Evolutionary conservation across 148 eudicot species (phyloP), one percentile per base, ranked within the genome.

Genomic region (Heliamphora exappendiculata): DNA sequence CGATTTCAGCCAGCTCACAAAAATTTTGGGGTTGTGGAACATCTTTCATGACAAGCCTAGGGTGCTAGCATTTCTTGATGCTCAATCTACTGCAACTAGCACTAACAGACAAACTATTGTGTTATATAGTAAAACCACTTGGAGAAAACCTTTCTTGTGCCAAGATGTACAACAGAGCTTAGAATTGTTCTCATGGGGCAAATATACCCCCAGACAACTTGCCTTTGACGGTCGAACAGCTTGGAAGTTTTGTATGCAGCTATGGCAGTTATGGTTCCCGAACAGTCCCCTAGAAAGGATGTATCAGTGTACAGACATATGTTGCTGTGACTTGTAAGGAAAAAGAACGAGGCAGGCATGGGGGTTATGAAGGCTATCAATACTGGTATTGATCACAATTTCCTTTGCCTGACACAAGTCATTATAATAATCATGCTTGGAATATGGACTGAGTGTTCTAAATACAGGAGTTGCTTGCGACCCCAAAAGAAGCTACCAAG

Each of bases 401-500:
- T 7, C 73, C 34, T 70, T 70, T 70, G 55, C 73, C 54, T 70
- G 73, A 70, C 28, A 24, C 29, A 45, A 70, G 19, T 37, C 45
- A 14, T 45, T 44, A 36, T 7, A 13, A 50, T 41, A 67, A 12
- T n/a, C n/a, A n/a, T n/a, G n/a, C n/a, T n/a, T n/a, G n/a, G n/a
- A 7, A 41, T 26, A 41, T 20, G 13, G 24, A 41, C 8, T n/a
- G 9, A 26, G 24, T 65, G 26, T 34, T 34, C 2, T 22, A 68
- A 5, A 17, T 13, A 8, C 7, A 24, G 2, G 16, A 42, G 33
- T 10, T 44, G 31, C 12, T 44, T 44, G 67, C 13, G 67, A 33
- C 65, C 11, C 3, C 11, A 33, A 29, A 14, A 29, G 33, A 29
- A 63, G 19, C 1, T 0, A 29, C 12, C 37, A 29, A 17, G 5